Conservation (phyloP, 345 rosid species). For the Gossypium longicalyx region DNA sequence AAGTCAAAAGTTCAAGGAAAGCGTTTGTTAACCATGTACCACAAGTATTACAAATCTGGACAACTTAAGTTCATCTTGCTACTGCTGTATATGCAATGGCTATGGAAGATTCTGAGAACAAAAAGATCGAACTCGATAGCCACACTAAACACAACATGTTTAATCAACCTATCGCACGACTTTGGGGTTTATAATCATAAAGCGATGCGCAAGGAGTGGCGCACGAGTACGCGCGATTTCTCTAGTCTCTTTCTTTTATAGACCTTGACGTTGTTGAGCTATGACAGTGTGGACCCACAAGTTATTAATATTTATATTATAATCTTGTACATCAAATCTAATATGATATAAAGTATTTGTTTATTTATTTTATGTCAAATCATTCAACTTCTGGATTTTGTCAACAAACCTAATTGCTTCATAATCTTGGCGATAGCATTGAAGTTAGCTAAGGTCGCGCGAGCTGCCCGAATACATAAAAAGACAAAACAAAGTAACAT, state of each 20-base stretch:
- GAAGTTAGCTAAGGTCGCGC: no score
- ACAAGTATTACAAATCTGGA: not conserved
- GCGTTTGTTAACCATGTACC: not conserved
- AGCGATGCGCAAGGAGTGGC: not conserved
- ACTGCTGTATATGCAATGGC: not conserved
- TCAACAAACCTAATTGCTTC: no score
- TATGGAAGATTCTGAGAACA: constrained; percentile 30
- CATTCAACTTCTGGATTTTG: not conserved
- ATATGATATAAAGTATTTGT: no score
- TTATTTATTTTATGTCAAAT: no score
- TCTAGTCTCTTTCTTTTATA: no score
- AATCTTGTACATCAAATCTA: no score
- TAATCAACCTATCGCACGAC: not conserved
- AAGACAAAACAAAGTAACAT: no score
- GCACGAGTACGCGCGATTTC: not conserved
- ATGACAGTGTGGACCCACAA: not conserved
- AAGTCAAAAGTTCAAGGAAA: not conserved
- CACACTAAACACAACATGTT: no score
- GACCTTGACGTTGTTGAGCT: not conserved
- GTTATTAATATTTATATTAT: not conserved
- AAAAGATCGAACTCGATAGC: constrained; percentile 31
- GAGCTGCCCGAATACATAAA: no score
- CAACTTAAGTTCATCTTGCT: not conserved
- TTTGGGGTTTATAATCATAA: not conserved
- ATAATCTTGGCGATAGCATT: no score